Evolutionary conservation across 352 stramenopile species (phyloP).

Genomic region (Phytophthora foliorum): DNA sequence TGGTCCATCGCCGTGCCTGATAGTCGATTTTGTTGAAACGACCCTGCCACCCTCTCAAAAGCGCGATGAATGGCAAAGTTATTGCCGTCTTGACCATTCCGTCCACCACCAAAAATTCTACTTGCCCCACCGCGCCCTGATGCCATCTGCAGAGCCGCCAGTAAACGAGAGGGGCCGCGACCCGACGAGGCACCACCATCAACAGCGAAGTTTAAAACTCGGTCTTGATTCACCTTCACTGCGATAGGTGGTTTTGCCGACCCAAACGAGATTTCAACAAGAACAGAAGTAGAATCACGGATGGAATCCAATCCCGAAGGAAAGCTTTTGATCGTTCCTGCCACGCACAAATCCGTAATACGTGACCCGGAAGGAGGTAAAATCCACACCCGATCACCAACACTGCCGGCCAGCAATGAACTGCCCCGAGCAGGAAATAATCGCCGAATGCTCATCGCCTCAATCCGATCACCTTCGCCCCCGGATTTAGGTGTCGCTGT

Average conservation of each 20-base stretch:
- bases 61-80: slow-evolving; percentile 47
- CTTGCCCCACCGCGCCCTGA: slow-evolving; percentile 35
- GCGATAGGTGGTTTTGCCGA: slow-evolving; percentile 32
- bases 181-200: slow-evolving; percentile 32
- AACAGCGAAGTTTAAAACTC: slow-evolving; percentile 63
- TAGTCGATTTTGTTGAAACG: slow-evolving; percentile 41
- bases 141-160: slow-evolving; percentile 67
- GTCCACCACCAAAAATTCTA: slow-evolving; percentile 33
- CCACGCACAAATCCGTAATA: slow-evolving; percentile 54
- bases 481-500: slow-evolving; percentile 11
- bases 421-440: slow-evolving; percentile 74
- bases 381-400: slow-evolving; percentile 80
- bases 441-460: slow-evolving; percentile 79
- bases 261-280: slow-evolving; percentile 68
- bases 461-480: slow-evolving; percentile 47
- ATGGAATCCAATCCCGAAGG: slow-evolving; percentile 63
- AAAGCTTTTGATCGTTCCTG: slow-evolving; percentile 73
- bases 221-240: slow-evolving; percentile 72
- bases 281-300: slow-evolving; percentile 49
- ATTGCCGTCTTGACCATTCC: slow-evolving; percentile 25
- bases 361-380: slow-evolving; percentile 37
- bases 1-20: slow-evolving; percentile 58
- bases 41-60: slow-evolving; percentile 55
- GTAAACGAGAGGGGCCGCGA: slow-evolving; percentile 53
- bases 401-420: slow-evolving; percentile 55